Conservation (phyloP, 2,329 filamentous ascomycete species). For the Botrytis elliptica region DNA sequence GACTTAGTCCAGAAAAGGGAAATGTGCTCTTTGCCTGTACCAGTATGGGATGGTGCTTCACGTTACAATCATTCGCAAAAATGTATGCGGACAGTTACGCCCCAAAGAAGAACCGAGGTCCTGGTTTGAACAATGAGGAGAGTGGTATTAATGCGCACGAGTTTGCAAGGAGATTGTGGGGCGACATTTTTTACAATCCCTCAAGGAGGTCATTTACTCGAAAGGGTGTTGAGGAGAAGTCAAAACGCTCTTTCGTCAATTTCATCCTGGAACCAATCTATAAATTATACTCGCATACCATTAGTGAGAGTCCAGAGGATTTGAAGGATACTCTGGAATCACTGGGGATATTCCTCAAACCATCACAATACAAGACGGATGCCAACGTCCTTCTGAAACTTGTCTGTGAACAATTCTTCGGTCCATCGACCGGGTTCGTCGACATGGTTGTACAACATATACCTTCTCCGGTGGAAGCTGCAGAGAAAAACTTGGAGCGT, state of each 20-base stretch:
- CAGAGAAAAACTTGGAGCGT: constrained; percentile 71
- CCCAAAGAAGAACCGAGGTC: constrained; percentile 31
- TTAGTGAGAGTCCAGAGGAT: constrained; percentile 85
- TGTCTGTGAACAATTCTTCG: constrained; percentile 95
- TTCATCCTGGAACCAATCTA: constrained; percentile 97
- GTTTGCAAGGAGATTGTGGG: constrained; percentile 86
- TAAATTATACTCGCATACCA: constrained; percentile 93
- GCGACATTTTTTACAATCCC: constrained; percentile 95
- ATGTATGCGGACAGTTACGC: constrained; percentile 90
- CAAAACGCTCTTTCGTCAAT: constrained; percentile 86
- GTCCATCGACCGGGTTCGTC: constrained; percentile 82
- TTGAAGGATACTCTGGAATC: constrained; percentile 74
- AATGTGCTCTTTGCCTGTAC: constrained; percentile 97
- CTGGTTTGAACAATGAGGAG: constrained; percentile 42
- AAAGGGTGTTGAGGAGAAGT: constrained; percentile 76
- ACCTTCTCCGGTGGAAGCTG: constrained; percentile 79
- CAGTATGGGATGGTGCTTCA: constrained; percentile 96
- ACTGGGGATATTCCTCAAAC: constrained; percentile 83
- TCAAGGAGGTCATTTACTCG: constrained; percentile 86
- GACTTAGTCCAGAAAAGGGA: constrained; percentile 91
- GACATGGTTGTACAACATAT: constrained; percentile 93
- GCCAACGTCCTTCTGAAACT: constrained; percentile 84
- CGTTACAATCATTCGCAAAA: constrained; percentile 86
- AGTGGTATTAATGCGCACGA: constrained; percentile 70
- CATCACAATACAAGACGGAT: constrained; percentile 86